These are phyloP conservation scores for Cryptococcus sp. DNA, from an alignment of 1,284 basidiomycete genomes.

Conservation along the genomic window DNA sequence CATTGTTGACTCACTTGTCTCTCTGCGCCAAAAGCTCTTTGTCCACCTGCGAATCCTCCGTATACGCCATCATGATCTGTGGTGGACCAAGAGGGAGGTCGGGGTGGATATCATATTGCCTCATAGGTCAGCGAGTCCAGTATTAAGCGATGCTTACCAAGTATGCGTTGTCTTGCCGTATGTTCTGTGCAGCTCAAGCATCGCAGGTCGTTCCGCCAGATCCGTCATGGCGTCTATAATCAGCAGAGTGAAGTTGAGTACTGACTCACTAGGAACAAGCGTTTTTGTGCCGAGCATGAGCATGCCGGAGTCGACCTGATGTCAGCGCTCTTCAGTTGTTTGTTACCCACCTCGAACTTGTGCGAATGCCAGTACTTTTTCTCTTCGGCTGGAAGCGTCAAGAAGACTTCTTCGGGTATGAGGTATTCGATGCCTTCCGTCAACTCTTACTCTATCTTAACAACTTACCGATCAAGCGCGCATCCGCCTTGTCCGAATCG, in stretches of 20 bases:
- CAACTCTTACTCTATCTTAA: background rate
- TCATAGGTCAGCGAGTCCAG: constrained; percentile 22
- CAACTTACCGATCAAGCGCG: constrained; percentile 44
- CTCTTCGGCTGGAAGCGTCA: constrained; percentile 44
- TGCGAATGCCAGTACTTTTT: constrained; percentile 52
- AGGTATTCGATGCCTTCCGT: constrained; percentile 52
- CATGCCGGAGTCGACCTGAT: constrained; percentile 58
- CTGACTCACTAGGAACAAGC: constrained; percentile 53
- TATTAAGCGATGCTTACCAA: constrained; percentile 47
- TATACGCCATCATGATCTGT: constrained; percentile 58
- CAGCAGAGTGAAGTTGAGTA: background rate
- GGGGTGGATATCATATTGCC: constrained; percentile 54
- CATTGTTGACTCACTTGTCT: constrained; percentile 41
- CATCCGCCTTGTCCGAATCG: constrained; percentile 46
- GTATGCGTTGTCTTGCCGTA: constrained; percentile 62
- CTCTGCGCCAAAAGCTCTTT: constrained; percentile 47
- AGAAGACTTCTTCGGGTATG: constrained; percentile 48
- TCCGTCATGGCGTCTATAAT: constrained; percentile 39
- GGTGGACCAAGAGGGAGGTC: constrained; percentile 60
- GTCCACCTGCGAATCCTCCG: constrained; percentile 52
- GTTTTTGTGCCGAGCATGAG: constrained; percentile 56
- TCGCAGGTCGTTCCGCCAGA: constrained; percentile 56
- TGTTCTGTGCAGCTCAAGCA: constrained; percentile 59
- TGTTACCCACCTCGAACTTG: constrained; percentile 45
- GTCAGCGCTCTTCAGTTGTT: background rate